Evolutionary conservation across 345 rosid genomes (phyloP).

Genomic region (Trapa incisa): DNA sequence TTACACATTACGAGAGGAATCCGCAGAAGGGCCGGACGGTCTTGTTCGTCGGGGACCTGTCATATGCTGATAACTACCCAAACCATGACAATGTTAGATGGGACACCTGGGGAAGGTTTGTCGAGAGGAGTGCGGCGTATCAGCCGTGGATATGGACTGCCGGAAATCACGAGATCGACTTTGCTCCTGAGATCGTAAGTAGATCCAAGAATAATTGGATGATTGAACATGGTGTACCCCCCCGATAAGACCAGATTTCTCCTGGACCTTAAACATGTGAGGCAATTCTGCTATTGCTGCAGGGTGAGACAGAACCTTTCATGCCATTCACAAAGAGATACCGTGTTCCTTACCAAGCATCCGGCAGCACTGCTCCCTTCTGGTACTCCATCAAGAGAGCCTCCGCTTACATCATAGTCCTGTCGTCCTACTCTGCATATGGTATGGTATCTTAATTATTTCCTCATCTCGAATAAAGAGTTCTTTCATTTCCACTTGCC

Average conservation of each 20-base stretch:
- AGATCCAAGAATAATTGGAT: neutral
- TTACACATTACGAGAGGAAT: conserved; percentile 64
- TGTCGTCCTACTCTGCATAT: conserved; percentile 81
- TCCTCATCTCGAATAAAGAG: neutral
- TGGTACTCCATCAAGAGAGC: conserved; percentile 99
- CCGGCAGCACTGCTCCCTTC: conserved; percentile 57
- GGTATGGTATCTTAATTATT: conserved; percentile 20
- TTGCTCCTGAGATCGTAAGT: conserved; percentile 53
- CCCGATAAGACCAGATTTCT: too few species aligned
- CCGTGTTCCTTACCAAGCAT: conserved; percentile 56
- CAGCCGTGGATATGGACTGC: conserved; percentile 97
- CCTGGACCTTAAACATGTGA: neutral
- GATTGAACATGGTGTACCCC: neutral
- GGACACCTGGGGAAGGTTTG: conserved; percentile 91
- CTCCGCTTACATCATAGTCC: conserved; percentile 65
- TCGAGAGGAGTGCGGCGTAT: conserved; percentile 76
- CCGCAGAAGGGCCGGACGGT: conserved; percentile 54
- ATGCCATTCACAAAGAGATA: conserved; percentile 64
- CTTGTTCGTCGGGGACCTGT: conserved; percentile 73
- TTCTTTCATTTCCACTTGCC: too few species aligned
- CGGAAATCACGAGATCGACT: conserved; percentile 88
- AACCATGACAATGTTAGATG: conserved; percentile 63
- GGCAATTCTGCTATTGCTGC: conserved; percentile 10
- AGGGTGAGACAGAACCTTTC: conserved; percentile 80
- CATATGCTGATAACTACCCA: conserved; percentile 71